Evolutionary conservation across 73 alveolate species (phyloP).

Genomic region (Loxodes magnus): DNA sequence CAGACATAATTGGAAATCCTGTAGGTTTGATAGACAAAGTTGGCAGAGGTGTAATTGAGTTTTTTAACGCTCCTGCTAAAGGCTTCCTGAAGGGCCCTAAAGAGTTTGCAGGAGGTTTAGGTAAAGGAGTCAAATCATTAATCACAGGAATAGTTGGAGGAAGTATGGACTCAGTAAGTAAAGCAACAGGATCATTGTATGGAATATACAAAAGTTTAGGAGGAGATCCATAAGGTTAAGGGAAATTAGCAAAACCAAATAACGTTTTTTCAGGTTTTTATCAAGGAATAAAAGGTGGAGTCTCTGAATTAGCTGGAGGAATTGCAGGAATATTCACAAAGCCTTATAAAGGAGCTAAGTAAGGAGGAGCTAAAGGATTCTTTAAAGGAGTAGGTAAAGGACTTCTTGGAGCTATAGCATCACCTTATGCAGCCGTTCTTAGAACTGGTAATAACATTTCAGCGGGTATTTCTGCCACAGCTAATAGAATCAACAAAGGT

Average conservation of each 20-base stretch:
- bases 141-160: constrained; percentile 70
- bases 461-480: constrained; percentile 61
- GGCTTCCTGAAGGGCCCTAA: constrained; percentile 82
- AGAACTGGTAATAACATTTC: constrained; percentile 58
- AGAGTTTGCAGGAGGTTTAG: constrained; percentile 82
- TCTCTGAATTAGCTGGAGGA: constrained; percentile 60
- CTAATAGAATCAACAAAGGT: constrained; percentile 44
- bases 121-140: constrained; percentile 68
- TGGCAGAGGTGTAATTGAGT: constrained; percentile 87
- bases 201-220: constrained; percentile 66
- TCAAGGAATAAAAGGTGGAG: constrained; percentile 80
- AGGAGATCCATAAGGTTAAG: constrained; percentile 56
- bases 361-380: constrained; percentile 77
- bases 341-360: constrained; percentile 62
- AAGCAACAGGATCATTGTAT: constrained; percentile 77
- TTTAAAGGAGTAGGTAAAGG: constrained; percentile 77
- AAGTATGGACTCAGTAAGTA: constrained; percentile 63
- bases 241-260: too few species aligned
- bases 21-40: constrained; percentile 74
- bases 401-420: constrained; percentile 56
- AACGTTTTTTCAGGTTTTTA: too few species aligned
- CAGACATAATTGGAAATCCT: constrained; percentile 84
- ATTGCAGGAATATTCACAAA: constrained; percentile 68
- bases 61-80: constrained; percentile 80
- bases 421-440: constrained; percentile 71